Conservation (phyloP, 768 basidiomycete genomes). For the Calvatia gigantea region DNA sequence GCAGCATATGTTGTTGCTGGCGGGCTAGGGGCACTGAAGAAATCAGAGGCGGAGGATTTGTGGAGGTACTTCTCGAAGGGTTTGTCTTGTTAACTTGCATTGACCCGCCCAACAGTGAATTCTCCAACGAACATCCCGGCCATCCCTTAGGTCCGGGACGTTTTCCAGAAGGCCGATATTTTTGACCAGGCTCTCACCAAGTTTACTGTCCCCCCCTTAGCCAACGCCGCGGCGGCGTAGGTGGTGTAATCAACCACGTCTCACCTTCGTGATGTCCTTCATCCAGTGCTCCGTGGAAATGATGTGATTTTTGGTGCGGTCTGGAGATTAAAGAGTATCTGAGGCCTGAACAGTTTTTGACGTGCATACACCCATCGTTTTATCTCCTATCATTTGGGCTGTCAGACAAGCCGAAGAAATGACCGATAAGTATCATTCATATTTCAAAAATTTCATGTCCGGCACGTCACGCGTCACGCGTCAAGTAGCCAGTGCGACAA, state of each 20-base stretch:
- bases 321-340: background rate
- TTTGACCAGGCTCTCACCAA: constrained; percentile 65
- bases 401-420: too few relatives aligned
- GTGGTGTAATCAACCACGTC: background rate
- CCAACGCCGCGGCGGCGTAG: background rate
- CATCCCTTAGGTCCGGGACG: constrained; percentile 69
- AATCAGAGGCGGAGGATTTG: constrained; percentile 58
- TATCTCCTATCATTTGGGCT: too few relatives aligned
- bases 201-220: constrained; percentile 52
- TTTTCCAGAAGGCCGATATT: constrained; percentile 53
- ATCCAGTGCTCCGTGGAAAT: too few relatives aligned
- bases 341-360: background rate
- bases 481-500: too few relatives aligned
- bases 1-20: constrained; percentile 65
- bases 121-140: constrained; percentile 48
- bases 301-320: too few relatives aligned
- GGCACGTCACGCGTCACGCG: too few relatives aligned
- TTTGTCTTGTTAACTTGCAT: constrained; percentile 24
- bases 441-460: too few relatives aligned
- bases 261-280: background rate
- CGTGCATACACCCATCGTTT: background rate
- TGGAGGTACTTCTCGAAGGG: constrained; percentile 47
- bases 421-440: too few relatives aligned
- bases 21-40: constrained; percentile 55
- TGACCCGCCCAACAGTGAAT: constrained; percentile 27